Conservation (phyloP, 2,329 filamentous ascomycete genomes). For the Colletotrichum lupini region DNA sequence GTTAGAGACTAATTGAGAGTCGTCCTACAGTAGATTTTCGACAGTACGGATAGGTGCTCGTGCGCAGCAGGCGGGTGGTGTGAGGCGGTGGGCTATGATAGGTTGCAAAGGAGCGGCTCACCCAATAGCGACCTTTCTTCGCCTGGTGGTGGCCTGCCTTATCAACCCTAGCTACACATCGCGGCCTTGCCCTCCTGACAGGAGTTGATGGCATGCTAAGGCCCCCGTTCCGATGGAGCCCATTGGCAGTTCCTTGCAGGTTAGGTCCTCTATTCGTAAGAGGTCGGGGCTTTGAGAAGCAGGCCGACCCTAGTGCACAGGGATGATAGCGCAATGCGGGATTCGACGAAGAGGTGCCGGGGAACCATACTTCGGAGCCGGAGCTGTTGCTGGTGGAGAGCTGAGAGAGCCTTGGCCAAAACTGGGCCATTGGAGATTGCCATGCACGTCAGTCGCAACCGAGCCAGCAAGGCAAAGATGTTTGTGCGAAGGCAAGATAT, state of each 20-base stretch:
- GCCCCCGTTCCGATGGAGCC: conserved; percentile 31
- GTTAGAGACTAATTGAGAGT: conserved; percentile 14
- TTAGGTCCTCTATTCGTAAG: neutral
- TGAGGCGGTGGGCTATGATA: conserved; percentile 13
- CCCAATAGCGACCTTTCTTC: conserved; percentile 5
- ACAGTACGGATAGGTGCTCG: conserved; percentile 4
- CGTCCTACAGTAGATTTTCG: neutral
- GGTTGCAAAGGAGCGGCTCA: neutral
- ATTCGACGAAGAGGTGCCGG: conserved; percentile 27
- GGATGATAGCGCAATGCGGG: conserved; percentile 36
- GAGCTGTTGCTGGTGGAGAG: neutral
- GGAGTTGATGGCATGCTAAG: conserved; percentile 17
- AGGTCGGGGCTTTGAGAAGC: neutral
- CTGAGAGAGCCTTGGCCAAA: conserved; percentile 18
- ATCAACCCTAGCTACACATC: conserved; percentile 19
- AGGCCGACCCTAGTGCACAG: conserved; percentile 21
- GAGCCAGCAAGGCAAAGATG: conserved; percentile 12
- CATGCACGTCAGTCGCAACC: conserved; percentile 22
- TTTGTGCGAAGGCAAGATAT: neutral
- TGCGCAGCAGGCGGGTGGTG: conserved; percentile 19
- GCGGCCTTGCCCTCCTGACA: conserved; percentile 23
- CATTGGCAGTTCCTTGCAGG: conserved; percentile 19
- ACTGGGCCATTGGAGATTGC: conserved; percentile 5
- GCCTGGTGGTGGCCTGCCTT: neutral
- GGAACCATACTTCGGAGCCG: conserved; percentile 22